Conservation (phyloP, 768 basidiomycete species). For the Russula lepida region DNA sequence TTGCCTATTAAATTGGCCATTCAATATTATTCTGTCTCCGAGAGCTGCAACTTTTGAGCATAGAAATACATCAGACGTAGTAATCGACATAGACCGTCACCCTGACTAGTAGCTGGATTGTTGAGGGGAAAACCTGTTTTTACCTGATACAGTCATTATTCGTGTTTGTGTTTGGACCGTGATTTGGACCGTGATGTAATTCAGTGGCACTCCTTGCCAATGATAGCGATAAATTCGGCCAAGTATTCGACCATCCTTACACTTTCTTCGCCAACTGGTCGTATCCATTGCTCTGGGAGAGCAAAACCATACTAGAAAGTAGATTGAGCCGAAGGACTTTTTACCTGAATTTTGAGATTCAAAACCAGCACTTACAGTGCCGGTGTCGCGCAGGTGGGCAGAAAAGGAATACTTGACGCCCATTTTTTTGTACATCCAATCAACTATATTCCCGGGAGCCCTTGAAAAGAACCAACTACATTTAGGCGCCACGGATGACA, state of each 20-base stretch:
- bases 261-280: slow-evolving; percentile 75
- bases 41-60: too few relatives aligned
- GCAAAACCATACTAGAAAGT: slow-evolving; percentile 66
- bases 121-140: neutral
- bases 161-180: neutral
- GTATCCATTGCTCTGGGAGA: slow-evolving; percentile 61
- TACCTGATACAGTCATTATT: neutral
- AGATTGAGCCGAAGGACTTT: neutral
- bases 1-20: too few relatives aligned
- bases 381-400: slow-evolving; percentile 59
- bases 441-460: slow-evolving; percentile 57
- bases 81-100: neutral
- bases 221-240: slow-evolving; percentile 49
- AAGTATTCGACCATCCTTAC: slow-evolving; percentile 56
- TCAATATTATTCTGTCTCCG: too few relatives aligned
- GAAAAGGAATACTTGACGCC: slow-evolving; percentile 57
- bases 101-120: neutral
- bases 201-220: slow-evolving; percentile 24
- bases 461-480: slow-evolving; percentile 25
- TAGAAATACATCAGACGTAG: too few relatives aligned
- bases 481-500: neutral
- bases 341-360: neutral
- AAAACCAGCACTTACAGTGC: slow-evolving; percentile 41
- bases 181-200: neutral
- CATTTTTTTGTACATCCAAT: slow-evolving; percentile 51